These are phyloP conservation scores for Tephrocybe sp. DNA, from an alignment of 768 basidiomycete genomes.

Conservation along the genomic window DNA sequence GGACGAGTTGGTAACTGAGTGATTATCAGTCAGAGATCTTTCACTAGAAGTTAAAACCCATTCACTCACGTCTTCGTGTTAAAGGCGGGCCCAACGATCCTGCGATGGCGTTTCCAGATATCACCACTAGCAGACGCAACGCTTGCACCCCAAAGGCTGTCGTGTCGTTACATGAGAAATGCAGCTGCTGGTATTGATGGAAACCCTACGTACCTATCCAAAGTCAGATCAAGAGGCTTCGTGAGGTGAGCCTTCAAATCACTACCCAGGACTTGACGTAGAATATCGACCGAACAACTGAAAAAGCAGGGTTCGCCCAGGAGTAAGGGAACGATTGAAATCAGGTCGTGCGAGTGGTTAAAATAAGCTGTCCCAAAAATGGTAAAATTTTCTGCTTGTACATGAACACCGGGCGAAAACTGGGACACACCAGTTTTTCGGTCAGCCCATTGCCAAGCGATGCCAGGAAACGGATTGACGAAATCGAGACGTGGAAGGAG, in stretches of 20 bases:
- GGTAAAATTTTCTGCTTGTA: neutral
- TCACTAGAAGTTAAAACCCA: neutral
- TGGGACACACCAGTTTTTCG: slow-evolving; percentile 2
- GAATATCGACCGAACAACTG: slow-evolving; percentile 23
- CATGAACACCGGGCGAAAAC: neutral
- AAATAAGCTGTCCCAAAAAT: slow-evolving; percentile 20
- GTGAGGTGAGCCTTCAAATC: slow-evolving; percentile 15
- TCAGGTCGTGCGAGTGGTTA: slow-evolving; percentile 22
- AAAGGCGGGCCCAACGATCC: slow-evolving; percentile 33
- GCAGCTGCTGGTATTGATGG: neutral
- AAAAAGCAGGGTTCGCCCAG: slow-evolving; percentile 16
- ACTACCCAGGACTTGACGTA: slow-evolving; percentile 20
- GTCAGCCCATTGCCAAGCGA: slow-evolving; percentile 14
- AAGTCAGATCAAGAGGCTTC: slow-evolving; percentile 13
- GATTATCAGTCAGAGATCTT: neutral
- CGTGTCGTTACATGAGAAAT: neutral
- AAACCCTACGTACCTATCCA: neutral
- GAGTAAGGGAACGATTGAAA: slow-evolving; percentile 22
- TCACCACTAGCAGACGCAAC: slow-evolving; percentile 31
- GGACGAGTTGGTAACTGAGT: slow-evolving; percentile 27
- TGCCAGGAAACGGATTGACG: slow-evolving; percentile 13
- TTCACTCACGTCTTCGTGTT: slow-evolving; percentile 23
- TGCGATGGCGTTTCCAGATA: slow-evolving; percentile 31
- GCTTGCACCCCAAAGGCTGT: slow-evolving; percentile 33
- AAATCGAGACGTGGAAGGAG: slow-evolving; percentile 9